Base-by-base conservation (phyloP, 352 stramenopile genomes). In the Thalassiosira delicatula region DNA sequence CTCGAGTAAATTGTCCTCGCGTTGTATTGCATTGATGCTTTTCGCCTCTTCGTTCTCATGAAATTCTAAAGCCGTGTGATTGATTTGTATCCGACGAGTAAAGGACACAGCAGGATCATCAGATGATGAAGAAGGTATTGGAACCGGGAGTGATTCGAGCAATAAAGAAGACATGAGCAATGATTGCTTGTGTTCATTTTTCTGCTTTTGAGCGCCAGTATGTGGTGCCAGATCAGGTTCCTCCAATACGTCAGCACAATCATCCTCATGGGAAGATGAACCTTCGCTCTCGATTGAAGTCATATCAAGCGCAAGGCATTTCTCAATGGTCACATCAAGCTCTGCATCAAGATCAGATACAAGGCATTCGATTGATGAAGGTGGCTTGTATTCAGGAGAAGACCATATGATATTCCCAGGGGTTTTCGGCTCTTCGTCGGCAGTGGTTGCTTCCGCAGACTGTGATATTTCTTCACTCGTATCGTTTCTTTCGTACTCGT, bases 121-220 rank as follows among this genome's bases (percentile, higher is more conserved):
- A 21, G 54, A 54, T 66, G 42, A 56, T 21, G 44, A 49, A 8
- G 69, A 70, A 60, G 79, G 73, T 44, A 88, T 69, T 57, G 81
- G 81, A 25, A 72, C 30, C n/a, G 75, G 75, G 1, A 88, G 66
- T 23, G 75, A 62, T 46, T 88, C 66, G n/a, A 88, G 57, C 21
- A 88, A 68, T 17, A 69, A 14, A 11, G 70, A 63, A 25, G 81
- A 84, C 81, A 88, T 88, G 21, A 88, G 75, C 7, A 81, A 49
- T 59, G 81, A 49, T 49, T 78, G 71, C 30, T 70, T 62, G 60
- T 65, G 59, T 35, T 61, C 19, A 25, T 53, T 78, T 29, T 53
- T 33, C 49, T 9, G 30, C 11, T 63, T 5, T 63, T 63, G 51
- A 60, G 3, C 2, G 21, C 9, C 51, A 33, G 51, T 11, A 42